Base-by-base conservation (phyloP, 805 yeast species). In the Tetrapisispora arboricola region DNA sequence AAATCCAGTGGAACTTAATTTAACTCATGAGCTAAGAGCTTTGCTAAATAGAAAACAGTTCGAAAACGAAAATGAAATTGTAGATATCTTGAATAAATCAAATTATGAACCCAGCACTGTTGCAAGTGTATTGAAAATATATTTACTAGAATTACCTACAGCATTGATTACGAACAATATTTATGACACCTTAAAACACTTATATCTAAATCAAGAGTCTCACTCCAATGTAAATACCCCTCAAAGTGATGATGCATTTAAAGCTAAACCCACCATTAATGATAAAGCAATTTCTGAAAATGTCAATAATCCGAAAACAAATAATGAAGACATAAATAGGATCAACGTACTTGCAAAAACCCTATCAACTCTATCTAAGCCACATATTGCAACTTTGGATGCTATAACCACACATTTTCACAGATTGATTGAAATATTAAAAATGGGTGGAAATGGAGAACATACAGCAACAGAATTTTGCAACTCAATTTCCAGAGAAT, bases 111-210 rank as follows among this genome's bases (percentile, higher is more conserved):
- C 86, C 1, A 71, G 76, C 36, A 70, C 76, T 0, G 72, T 82
- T 9, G 80, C 87, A 4, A 75, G 80, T 50, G 77, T 77, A 3
- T 67, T 85, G 49, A 81, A 83, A 55, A 67, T 84, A 27, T 85
- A 82, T 60, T 63, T 85, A 22, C 65, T 84, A 55, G 95, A 86
- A 56, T 67, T 85, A 35, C 95, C 95, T 0, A 85, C 79, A 46
- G 79, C 92, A 2, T 58, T 85, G 32, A 71, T 86, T 4, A 78
- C 90, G 1, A 66, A 71, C 42, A 74, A 73, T 36, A 65, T 73
- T 44, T 81, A 78, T 54, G 92, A 83, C 49, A 64, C 80, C 30
- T 67, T 85, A 49, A 78, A 76, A 57, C 73, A 83, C 2, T 67
- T 86, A 38, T 86, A 85, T 57, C 51, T 68, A 53, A 61, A 75